Percentiles rank a stretch among this genome's conserved stretches.
Conservation (phyloP, 768 basidiomycete species). For the Sistotremastrum niveocremeum region DNA sequence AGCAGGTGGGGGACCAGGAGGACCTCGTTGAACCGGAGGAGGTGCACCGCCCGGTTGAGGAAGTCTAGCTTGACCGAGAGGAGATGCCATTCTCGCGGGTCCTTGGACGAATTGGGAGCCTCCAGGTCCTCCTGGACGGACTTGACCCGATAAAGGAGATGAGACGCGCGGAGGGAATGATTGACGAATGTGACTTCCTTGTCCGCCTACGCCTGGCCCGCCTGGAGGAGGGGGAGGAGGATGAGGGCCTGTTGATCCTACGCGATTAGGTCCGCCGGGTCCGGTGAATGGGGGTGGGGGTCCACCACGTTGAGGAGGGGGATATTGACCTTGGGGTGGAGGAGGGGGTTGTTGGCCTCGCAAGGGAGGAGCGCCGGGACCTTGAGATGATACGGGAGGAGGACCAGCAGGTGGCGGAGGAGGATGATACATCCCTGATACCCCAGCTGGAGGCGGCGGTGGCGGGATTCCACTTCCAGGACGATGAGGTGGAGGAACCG, state of each 20-base stretch:
- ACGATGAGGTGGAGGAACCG: constrained; percentile 47
- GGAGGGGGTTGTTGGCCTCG: constrained; percentile 32
- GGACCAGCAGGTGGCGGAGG: constrained; percentile 30
- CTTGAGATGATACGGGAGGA: constrained; percentile 20
- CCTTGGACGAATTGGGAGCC: too few species aligned
- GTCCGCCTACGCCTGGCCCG: constrained; percentile 2
- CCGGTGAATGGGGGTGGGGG: constrained; percentile 16
- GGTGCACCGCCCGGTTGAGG: constrained; percentile 5
- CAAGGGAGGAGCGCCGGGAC: constrained; percentile 24
- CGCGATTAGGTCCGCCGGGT: constrained; percentile 11
- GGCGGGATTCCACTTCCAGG: constrained; percentile 32
- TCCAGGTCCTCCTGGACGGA: too few species aligned
- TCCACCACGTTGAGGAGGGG: constrained; percentile 29
- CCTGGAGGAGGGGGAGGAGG: constrained; percentile 15
- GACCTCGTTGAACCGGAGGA: constrained; percentile 22
- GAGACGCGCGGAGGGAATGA: too few species aligned
- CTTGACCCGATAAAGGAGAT: too few species aligned
- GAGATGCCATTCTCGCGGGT: background rate
- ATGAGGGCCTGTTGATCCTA: constrained; percentile 19
- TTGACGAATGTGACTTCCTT: background rate
- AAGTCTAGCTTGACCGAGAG: background rate
- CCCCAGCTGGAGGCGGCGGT: constrained; percentile 7
- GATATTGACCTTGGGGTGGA: constrained; percentile 37
- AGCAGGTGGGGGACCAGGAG: constrained; percentile 11
- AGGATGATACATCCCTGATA: constrained; percentile 4